Percentiles rank a stretch among this genome's conserved stretches.
Evolutionary conservation across 495 filamentous ascomycete species (phyloP).

Genomic region (Aspergillus leporis): DNA sequence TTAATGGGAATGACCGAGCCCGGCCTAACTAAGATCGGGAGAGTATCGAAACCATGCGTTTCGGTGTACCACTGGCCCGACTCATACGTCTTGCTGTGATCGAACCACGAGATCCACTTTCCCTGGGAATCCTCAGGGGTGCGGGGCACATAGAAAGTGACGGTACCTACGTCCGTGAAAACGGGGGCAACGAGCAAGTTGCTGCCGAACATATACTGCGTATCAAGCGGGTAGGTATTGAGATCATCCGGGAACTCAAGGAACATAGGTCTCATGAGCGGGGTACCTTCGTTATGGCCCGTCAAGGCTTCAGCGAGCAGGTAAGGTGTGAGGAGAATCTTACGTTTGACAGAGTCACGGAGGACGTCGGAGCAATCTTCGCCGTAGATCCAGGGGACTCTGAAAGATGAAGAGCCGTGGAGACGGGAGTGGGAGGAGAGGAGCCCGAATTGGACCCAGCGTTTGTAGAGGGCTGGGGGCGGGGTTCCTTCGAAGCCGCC

Average conservation of each 20-base stretch:
- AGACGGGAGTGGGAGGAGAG: constrained; percentile 67
- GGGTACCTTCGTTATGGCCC: constrained; percentile 48
- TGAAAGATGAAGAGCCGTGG: constrained; percentile 66
- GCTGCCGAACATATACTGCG: constrained; percentile 66
- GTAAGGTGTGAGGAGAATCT: constrained; percentile 65
- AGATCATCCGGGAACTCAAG: constrained; percentile 65
- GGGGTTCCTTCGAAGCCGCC: constrained; percentile 73
- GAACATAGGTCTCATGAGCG: constrained; percentile 61
- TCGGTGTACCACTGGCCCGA: constrained; percentile 44
- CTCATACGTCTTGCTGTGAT: constrained; percentile 42
- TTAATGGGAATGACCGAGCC: constrained; percentile 39
- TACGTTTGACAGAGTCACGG: constrained; percentile 57
- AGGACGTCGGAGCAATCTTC: constrained; percentile 60
- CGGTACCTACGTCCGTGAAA: constrained; percentile 57
- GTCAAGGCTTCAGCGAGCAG: constrained; percentile 54
- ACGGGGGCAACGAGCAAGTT: constrained; percentile 60
- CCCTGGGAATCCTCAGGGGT: constrained; percentile 37
- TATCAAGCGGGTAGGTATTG: constrained; percentile 63
- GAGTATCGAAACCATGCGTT: constrained; percentile 42
- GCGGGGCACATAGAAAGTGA: constrained; percentile 62
- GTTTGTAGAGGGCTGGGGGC: constrained; percentile 69
- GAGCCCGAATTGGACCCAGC: constrained; percentile 73
- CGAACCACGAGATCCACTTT: constrained; percentile 53
- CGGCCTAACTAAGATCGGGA: constrained; percentile 42
- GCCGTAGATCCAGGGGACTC: constrained; percentile 72